phyloP scores from a whole-genome alignment of 768 basidiomycete species.

The Terana coerulea region DNA sequence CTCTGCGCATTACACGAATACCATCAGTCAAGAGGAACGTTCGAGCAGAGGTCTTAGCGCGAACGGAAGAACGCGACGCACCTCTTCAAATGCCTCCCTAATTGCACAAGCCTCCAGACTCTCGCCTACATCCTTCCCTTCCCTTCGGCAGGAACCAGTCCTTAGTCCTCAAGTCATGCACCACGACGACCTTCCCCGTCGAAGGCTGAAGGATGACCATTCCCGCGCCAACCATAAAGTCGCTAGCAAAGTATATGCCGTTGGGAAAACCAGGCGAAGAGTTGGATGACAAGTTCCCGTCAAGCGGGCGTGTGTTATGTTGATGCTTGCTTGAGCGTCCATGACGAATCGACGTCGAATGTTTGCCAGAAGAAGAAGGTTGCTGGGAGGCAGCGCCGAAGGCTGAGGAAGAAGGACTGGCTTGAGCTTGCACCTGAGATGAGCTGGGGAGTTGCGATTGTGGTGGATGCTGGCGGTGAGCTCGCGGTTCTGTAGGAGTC shows the following conservation, averaged over 20 bases:
- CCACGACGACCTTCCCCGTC: constrained; percentile 48
- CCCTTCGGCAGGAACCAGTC: constrained; percentile 61
- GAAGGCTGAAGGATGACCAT: constrained; percentile 63
- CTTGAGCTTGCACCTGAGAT: too few relatives aligned
- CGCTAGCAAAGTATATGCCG: constrained; percentile 42
- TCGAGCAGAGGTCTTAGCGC: too few relatives aligned
- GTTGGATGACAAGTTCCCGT: constrained; percentile 13
- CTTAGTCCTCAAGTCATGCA: constrained; percentile 35
- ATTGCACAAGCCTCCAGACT: constrained; percentile 54
- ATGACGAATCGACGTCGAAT: too few relatives aligned
- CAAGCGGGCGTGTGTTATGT: too few relatives aligned
- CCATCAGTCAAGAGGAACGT: too few relatives aligned
- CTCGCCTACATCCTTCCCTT: constrained; percentile 64
- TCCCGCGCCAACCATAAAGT: constrained; percentile 58
- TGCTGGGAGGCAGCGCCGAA: too few relatives aligned
- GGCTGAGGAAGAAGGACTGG: too few relatives aligned
- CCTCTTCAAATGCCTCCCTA: constrained; percentile 69
- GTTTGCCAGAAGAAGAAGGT: too few relatives aligned
- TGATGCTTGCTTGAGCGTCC: too few relatives aligned
- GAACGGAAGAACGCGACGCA: constrained; percentile 24
- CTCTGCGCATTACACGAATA: constrained; percentile 39
- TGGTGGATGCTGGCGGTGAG: too few relatives aligned
- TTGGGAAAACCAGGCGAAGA: constrained; percentile 42
- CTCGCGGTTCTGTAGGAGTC: too few relatives aligned
- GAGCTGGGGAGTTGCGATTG: too few relatives aligned